Base-by-base conservation (phyloP, 2,329 filamentous ascomycete genomes). In the Scopulariopsis brevicaulis region DNA sequence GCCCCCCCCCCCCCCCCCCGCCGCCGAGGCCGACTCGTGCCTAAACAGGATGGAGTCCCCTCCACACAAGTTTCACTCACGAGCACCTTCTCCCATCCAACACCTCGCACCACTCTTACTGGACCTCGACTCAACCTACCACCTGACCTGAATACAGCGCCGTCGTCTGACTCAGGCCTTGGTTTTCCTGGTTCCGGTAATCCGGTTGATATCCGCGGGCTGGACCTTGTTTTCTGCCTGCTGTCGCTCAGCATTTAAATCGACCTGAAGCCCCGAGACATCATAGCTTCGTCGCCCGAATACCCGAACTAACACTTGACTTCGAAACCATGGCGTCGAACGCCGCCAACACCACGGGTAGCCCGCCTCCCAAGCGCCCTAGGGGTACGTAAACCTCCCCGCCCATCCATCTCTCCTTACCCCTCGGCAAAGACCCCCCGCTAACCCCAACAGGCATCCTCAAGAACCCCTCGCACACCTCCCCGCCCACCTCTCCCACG, bases 401-500 rank as follows among this genome's bases (percentile, higher is more conserved):
- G 43, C 55, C 18, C 35, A 5, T 15, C 51, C 5, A 10, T 7
- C 43, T 15, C 43, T 10, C 43, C 43, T 18, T 14, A 37, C 34
- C 34, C 7, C 34, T 37, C 34, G 14, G 34, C 34, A 37, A 7
- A 7, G 14, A 7, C 34, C 14, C 34, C n/a, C n/a, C n/a, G 40
- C 40, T 46, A 50, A 50, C n/a, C n/a, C 20, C n/a, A 22, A 20
- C 20, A 96, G 93, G 93, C 64, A 97, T 97, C 66, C 83, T 97
- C 65, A 97, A 97, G 75, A 96, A 96, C 76, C 86, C 89, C 54
- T 90, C 81, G 61, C 85, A 81, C 65, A 77, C 80, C 60, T 81
- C 83, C 34, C 80, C 84, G 22, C 77, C 79, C 70, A 61, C 79
- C 72, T 64, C 81, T 70, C 64, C 80, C 66, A 66, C 77, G 59